A percentile compares a stretch with the other conserved stretches of the same genome.
These are phyloP conservation scores for Sporothrix mexicana DNA, from an alignment of 2,329 filamentous ascomycete species.

Conservation along the genomic window DNA sequence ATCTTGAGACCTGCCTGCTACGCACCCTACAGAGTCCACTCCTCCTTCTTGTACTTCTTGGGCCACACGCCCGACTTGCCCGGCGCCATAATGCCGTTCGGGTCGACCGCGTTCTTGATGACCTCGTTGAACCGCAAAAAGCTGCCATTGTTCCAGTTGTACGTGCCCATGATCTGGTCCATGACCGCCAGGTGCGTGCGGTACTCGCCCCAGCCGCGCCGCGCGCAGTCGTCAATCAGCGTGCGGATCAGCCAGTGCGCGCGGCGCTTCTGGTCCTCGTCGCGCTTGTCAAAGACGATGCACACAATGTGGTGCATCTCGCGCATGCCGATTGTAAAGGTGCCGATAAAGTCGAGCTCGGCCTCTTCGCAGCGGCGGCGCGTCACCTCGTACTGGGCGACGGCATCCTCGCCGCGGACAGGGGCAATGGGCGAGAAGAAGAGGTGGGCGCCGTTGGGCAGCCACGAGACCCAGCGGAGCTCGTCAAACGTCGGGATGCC, in stretches of 20 bases:
- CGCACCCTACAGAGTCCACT: background rate
- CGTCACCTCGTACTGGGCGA: constrained; percentile 51
- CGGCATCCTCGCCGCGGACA: constrained; percentile 54
- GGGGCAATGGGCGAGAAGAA: constrained; percentile 60
- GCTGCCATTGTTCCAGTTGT: constrained; percentile 48
- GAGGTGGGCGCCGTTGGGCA: constrained; percentile 56
- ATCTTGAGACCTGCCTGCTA: background rate
- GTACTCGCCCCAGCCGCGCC: constrained; percentile 49
- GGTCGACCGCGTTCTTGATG: constrained; percentile 50
- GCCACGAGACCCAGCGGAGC: constrained; percentile 54
- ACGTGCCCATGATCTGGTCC: constrained; percentile 49
- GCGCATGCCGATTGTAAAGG: constrained; percentile 56
- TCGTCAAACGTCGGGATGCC: constrained; percentile 48
- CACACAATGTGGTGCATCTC: constrained; percentile 63
- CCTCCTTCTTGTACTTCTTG: constrained; percentile 18
- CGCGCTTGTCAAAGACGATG: constrained; percentile 51
- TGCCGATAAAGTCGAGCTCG: constrained; percentile 58
- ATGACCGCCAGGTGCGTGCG: constrained; percentile 49
- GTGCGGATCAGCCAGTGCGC: constrained; percentile 45
- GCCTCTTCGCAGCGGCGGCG: constrained; percentile 47
- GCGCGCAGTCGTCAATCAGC: constrained; percentile 46
- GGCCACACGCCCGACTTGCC: constrained; percentile 40
- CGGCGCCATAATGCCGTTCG: constrained; percentile 53
- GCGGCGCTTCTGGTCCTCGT: constrained; percentile 43
- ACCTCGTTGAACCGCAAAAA: constrained; percentile 48